A percentile compares a stretch with the other conserved stretches of the same genome.
phyloP scores from a whole-genome alignment of 2,329 filamentous ascomycete species.

The Ophiocordyceps camponoti-floridani region DNA sequence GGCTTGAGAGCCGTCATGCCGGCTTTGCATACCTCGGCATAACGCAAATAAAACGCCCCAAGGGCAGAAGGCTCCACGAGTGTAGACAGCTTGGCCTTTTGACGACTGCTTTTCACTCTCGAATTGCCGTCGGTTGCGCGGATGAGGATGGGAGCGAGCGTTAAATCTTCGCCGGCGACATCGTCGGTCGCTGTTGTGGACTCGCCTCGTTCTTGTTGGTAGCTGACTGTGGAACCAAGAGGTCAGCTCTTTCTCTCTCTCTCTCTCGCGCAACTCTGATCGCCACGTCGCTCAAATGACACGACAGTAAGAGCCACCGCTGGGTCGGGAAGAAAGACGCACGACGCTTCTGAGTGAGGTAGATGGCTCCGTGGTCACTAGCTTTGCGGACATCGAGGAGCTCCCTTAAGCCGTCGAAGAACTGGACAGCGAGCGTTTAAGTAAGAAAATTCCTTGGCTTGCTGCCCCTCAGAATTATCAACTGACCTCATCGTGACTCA shows the following conservation, averaged over 20 bases:
- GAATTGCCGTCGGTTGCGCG: constrained; percentile 69
- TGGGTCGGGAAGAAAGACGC: constrained; percentile 11
- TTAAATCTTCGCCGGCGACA: constrained; percentile 39
- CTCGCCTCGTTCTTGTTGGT: constrained; percentile 21
- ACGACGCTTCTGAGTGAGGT: constrained; percentile 63
- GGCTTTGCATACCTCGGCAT: constrained; percentile 79
- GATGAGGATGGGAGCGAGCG: constrained; percentile 56
- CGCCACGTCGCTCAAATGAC: no score
- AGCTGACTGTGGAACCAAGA: constrained; percentile 17
- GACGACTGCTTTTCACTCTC: constrained; percentile 29
- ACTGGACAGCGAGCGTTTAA: constrained; percentile 28
- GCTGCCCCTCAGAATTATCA: not conserved
- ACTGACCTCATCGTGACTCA: constrained; percentile 22
- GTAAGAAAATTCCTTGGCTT: not conserved
- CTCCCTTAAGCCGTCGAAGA: constrained; percentile 50
- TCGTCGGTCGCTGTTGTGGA: constrained; percentile 27
- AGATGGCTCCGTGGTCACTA: constrained; percentile 56
- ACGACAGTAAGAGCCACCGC: not conserved
- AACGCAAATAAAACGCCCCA: constrained; percentile 64
- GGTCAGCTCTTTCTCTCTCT: not conserved
- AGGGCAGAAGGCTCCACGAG: constrained; percentile 60
- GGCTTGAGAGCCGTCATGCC: constrained; percentile 88
- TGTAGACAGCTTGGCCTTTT: constrained; percentile 64
- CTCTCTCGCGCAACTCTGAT: not conserved
- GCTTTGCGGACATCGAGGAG: constrained; percentile 50